Conservation (phyloP, 2,329 filamentous ascomycete genomes). For the Pseudopithomyces chartarum region DNA sequence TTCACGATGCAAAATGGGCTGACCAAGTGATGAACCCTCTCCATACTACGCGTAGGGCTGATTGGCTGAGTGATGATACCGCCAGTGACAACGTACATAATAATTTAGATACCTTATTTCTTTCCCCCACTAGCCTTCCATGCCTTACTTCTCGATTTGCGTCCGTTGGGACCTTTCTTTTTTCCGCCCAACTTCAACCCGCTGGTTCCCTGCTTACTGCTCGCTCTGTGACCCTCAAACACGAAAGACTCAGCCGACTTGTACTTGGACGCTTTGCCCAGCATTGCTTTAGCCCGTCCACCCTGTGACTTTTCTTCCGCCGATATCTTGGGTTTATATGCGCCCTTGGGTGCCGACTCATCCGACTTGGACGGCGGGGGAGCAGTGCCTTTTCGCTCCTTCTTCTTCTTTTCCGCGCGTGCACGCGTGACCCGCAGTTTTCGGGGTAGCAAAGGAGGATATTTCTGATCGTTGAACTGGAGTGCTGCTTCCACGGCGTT, state of each 20-base stretch:
- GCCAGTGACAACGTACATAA: too few species aligned
- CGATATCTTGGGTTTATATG: slow-evolving; percentile 72
- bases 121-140: slow-evolving; percentile 50
- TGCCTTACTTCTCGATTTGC: slow-evolving; percentile 50
- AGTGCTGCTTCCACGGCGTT: slow-evolving; percentile 92
- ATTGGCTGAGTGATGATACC: too few species aligned
- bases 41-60: too few species aligned
- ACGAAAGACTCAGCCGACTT: slow-evolving; percentile 72
- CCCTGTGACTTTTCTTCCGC: slow-evolving; percentile 71
- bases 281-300: slow-evolving; percentile 74
- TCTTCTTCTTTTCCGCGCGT: slow-evolving; percentile 62
- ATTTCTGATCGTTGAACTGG: slow-evolving; percentile 86
- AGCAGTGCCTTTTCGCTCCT: slow-evolving; percentile 34
- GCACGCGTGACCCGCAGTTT: slow-evolving; percentile 85
- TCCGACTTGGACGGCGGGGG: slow-evolving; percentile 18
- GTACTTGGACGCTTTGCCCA: slow-evolving; percentile 70
- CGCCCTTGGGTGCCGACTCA: slow-evolving; percentile 44
- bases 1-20: too few species aligned
- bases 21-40: too few species aligned
- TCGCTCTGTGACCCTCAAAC: slow-evolving; percentile 82
- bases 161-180: slow-evolving; percentile 50
- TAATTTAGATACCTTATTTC: neutral
- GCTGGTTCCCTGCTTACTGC: slow-evolving; percentile 66
- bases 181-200: slow-evolving; percentile 65
- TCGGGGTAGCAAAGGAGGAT: slow-evolving; percentile 90